Evolutionary conservation across 2,329 filamentous ascomycete genomes (phyloP).

Genomic region (Aspergillus sclerotialis): DNA sequence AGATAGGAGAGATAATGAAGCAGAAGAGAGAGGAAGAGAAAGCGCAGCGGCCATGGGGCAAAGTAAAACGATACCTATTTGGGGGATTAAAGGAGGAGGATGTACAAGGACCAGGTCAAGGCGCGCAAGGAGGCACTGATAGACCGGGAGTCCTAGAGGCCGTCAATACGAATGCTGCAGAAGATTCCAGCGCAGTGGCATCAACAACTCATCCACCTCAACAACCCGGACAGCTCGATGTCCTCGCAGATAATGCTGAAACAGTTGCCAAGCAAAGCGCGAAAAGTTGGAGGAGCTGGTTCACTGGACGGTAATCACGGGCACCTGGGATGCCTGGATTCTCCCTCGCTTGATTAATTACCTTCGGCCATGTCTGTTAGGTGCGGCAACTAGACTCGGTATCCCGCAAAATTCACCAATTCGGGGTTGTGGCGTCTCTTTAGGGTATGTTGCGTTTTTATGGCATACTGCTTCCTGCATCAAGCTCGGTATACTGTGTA

Average conservation of each 20-base stretch:
- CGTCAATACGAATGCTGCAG: conserved; percentile 26
- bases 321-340: no score
- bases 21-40: conserved; percentile 33
- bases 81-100: conserved; percentile 34
- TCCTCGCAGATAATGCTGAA: conserved; percentile 29
- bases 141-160: conserved; percentile 27
- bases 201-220: conserved; percentile 1
- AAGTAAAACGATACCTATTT: conserved; percentile 31
- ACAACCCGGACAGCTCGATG: conserved; percentile 25
- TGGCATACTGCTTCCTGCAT: conserved; percentile 15
- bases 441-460: conserved; percentile 12
- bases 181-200: conserved; percentile 12
- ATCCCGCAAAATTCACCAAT: no score
- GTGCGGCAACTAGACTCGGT: no score
- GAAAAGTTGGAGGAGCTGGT: conserved; percentile 34
- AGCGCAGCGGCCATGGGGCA: conserved; percentile 31
- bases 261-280: conserved; percentile 27
- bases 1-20: conserved; percentile 36
- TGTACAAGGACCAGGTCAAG: conserved; percentile 4
- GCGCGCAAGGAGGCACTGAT: conserved; percentile 7
- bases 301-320: conserved; percentile 27
- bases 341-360: no score
- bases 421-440: conserved; percentile 26
- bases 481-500: conserved; percentile 25
- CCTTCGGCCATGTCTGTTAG: neutral